These are phyloP conservation scores for Candida golubevii DNA, from an alignment of 805 yeast species.

Conservation along the genomic window DNA sequence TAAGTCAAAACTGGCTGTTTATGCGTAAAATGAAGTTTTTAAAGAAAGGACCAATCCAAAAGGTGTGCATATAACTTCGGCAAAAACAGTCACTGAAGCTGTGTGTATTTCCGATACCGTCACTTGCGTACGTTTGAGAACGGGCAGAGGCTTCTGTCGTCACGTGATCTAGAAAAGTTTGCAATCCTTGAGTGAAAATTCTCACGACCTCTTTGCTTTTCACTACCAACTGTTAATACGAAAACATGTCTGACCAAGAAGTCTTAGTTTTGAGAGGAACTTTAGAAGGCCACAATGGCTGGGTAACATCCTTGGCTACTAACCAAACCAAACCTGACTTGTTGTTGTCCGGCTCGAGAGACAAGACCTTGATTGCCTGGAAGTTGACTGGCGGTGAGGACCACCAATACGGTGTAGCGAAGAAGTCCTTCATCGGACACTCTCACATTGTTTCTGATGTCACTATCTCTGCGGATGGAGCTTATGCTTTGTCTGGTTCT, in stretches of 20 bases:
- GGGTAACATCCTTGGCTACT: conserved; percentile 99
- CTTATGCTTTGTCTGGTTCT: conserved; percentile 96
- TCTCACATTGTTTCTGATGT: conserved; percentile 98
- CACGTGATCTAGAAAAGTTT: conserved; percentile 20
- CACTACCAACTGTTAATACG: background rate
- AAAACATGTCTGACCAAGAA: conserved; percentile 76
- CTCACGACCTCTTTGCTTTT: background rate
- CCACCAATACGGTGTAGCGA: conserved; percentile 92
- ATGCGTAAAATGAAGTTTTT: no score
- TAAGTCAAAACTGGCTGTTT: no score
- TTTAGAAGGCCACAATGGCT: conserved; percentile 80
- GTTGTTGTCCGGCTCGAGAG: conserved; percentile 97
- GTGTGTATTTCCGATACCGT: conserved; percentile 39
- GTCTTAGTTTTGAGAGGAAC: conserved; percentile 99
- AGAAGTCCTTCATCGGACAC: conserved; percentile 96
- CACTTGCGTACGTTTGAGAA: conserved; percentile 21
- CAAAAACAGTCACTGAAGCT: conserved; percentile 36
- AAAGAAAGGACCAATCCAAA: background rate
- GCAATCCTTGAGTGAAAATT: background rate
- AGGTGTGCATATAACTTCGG: conserved; percentile 10
- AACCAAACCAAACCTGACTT: conserved; percentile 97
- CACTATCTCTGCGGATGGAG: conserved; percentile 96
- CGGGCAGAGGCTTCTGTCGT: background rate
- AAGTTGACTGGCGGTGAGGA: conserved; percentile 92
- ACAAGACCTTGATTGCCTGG: conserved; percentile 98